Evolutionary conservation across 345 rosid species (phyloP), one percentile per base, ranked within the genome.

Genomic region (Mallotus nudiflorus): DNA sequence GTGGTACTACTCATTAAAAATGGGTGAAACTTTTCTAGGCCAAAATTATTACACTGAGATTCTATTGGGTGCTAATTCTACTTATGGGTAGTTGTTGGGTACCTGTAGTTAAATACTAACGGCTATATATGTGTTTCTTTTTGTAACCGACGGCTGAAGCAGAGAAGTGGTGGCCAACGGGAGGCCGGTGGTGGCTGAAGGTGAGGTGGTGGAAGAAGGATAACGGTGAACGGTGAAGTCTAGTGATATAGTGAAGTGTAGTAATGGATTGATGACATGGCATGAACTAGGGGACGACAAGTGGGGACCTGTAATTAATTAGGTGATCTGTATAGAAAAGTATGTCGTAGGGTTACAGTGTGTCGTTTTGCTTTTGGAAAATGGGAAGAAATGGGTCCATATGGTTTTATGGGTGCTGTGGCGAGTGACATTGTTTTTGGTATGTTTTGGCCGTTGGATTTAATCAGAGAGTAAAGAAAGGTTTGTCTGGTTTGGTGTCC

Each of bases 131-230:
- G 45, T 12, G 11, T 9, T 2, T 42, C 46, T 42, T 42, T 42
- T 42, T 42, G 6, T 79, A 67, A 69, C 75, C 62, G 81, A 78
- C 78, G 59, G 49, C 68, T 52, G 70, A 64, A 58, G 4, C 53
- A 28, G 51, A 33, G 14, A 35, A 16, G 35, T 13, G 28, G 53
- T n/a, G 66, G 40, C 27, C 57, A 2, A 3, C n/a, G 9, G n/a
- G 55, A 51, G 15, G n/a, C n/a, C 20, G 0, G 57, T 9, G 39
- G 40, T 8, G 31, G 48, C 18, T 42, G 62, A 9, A 18, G 60
- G 50, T 28, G 16, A 6, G n/a, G 55, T 22, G 45, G 71, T 24
- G 60, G 60, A 55, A 25, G 42, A 42, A 22, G 5, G 48, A 24
- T 46, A 45, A 58, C 65, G 56, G 71, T 20, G 65, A 59, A n/a